Conservation (phyloP, 108 stramenopile species). For the Cyclotella baltica region DNA sequence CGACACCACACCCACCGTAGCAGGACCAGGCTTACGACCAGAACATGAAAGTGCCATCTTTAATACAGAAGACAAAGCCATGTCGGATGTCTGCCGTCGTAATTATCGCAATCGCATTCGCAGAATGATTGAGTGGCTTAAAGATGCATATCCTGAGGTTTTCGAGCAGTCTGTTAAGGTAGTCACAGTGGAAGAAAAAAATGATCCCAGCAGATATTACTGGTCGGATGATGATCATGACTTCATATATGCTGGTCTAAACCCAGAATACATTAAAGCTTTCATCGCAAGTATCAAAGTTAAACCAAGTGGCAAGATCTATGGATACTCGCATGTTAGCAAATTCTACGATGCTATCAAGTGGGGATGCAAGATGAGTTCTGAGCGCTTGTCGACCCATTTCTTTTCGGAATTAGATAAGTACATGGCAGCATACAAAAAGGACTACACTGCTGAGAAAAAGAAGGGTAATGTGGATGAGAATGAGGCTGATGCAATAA, state of each 20-base stretch:
- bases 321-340: not conserved
- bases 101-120: constrained; percentile 1
- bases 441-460: not conserved
- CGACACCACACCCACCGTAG: not conserved
- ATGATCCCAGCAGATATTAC: not conserved
- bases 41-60: not conserved
- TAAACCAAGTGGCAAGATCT: not conserved
- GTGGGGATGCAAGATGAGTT: constrained; percentile 1
- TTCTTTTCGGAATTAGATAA: not conserved
- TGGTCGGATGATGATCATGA: not conserved
- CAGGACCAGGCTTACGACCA: not conserved
- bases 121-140: not conserved
- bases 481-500: not conserved
- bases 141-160: not conserved
- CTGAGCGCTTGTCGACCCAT: not conserved
- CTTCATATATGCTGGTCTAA: constrained; percentile 9
- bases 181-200: not conserved
- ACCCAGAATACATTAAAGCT: not conserved
- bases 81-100: not conserved
- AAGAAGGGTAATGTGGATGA: not conserved
- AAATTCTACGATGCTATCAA: constrained; percentile 26
- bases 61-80: not conserved
- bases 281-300: not conserved
- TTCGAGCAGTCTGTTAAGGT: not conserved
- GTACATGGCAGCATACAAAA: not conserved